Percentiles rank a stretch among this genome's conserved stretches.
These are phyloP conservation scores for Leishmania gerbilli DNA, from an alignment of 208 protist species.

Conservation along the genomic window DNA sequence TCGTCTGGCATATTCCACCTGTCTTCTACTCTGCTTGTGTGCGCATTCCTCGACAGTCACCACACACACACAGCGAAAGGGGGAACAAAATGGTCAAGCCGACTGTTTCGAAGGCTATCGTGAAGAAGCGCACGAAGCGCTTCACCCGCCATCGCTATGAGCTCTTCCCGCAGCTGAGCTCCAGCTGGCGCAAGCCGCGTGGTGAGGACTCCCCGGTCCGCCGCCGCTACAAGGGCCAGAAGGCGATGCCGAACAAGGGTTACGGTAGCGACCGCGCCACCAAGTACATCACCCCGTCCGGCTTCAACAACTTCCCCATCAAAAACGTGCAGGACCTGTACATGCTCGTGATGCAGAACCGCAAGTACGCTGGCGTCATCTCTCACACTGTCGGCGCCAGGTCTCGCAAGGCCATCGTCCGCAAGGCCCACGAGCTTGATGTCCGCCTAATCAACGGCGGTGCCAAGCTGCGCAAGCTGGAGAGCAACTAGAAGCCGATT, in stretches of 20 bases:
- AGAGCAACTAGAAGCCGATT: conserved; percentile 43
- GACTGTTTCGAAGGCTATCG: conserved; percentile 88
- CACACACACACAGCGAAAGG: conserved; percentile 4
- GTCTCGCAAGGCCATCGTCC: conserved; percentile 96
- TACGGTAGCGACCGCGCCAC: conserved; percentile 98
- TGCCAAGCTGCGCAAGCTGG: conserved; percentile 94
- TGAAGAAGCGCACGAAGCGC: conserved; percentile 98
- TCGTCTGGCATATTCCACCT: conserved; percentile 4
- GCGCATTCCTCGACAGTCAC: conserved; percentile 9
- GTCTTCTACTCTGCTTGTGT: not conserved
- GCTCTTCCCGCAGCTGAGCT: conserved; percentile 92
- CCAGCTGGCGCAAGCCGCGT: conserved; percentile 97
- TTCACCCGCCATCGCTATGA: conserved; percentile 97
- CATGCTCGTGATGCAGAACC: conserved; percentile 99
- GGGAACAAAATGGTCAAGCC: conserved; percentile 92
- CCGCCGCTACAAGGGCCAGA: conserved; percentile 97
- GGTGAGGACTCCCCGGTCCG: conserved; percentile 99
- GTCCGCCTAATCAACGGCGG: conserved; percentile 97
- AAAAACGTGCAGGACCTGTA: conserved; percentile 97
- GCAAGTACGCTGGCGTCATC: conserved; percentile 99
- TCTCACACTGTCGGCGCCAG: conserved; percentile 94
- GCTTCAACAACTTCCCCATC: conserved; percentile 98
- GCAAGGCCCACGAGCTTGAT: conserved; percentile 98
- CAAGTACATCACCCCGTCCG: conserved; percentile 96
- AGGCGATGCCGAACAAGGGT: conserved; percentile 98